Percentiles rank a stretch among this genome's conserved stretches.
These are phyloP conservation scores for Amesomyces nigricolor DNA, from an alignment of 2,329 filamentous ascomycete species.

Conservation along the genomic window DNA sequence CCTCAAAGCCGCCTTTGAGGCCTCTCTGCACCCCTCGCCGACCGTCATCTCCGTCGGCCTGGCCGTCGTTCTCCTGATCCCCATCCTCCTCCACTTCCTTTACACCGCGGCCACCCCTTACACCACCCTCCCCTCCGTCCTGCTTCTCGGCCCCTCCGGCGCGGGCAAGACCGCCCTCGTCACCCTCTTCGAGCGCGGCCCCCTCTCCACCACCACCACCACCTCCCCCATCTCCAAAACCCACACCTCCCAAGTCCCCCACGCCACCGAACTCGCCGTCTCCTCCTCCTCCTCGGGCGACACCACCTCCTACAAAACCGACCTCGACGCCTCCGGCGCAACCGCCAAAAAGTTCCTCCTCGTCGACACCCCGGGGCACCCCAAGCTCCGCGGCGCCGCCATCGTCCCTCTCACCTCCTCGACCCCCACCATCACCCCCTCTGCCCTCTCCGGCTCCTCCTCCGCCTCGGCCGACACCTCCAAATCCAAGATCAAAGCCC, in stretches of 20 bases:
- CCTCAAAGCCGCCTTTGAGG: constrained; percentile 39
- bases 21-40: constrained; percentile 54
- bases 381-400: constrained; percentile 76
- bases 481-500: constrained; percentile 54
- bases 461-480: constrained; percentile 22
- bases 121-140: constrained; percentile 65
- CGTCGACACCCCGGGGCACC: constrained; percentile 89
- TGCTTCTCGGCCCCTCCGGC: constrained; percentile 75
- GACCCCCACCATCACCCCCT: constrained; percentile 5
- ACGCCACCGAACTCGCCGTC: constrained; percentile 51
- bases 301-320: constrained; percentile 42
- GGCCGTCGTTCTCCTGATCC: constrained; percentile 64
- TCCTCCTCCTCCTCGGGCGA: constrained; percentile 36
- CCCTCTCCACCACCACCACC: constrained; percentile 18
- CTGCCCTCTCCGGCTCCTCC: not conserved
- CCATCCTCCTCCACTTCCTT: constrained; percentile 69
- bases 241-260: constrained; percentile 49
- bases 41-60: constrained; percentile 62
- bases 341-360: constrained; percentile 67
- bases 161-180: constrained; percentile 83
- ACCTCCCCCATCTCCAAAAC: constrained; percentile 34
- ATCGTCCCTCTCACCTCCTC: constrained; percentile 42
- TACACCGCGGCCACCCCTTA: constrained; percentile 64
- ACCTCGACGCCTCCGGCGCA: constrained; percentile 51
- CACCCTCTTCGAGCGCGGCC: constrained; percentile 62